Evolutionary conservation across 345 rosid genomes (phyloP), one percentile per base, ranked within the genome.

Genomic region (Acer yangbiense): DNA sequence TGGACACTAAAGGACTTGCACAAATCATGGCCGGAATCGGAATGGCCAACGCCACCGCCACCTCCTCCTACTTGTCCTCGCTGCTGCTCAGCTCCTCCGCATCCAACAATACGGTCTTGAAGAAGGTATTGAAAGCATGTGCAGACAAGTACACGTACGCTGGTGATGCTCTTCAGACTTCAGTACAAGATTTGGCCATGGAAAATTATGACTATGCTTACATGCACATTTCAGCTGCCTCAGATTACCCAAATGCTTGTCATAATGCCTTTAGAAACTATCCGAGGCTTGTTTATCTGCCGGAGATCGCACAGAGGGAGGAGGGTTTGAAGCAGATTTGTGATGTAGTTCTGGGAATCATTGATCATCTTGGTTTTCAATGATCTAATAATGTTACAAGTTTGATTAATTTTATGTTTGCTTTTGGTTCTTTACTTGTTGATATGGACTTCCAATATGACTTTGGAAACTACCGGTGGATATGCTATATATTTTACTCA

Each of bases 121-220:
- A 78, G 83, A 89, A 72, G 77, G 88, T 81, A 2, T 69, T 95
- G 0, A 75, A 78, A 78, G 91, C 87, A 21, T 95, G 98, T 39
- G 88, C 95, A 1, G 93, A 87, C 58, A 92, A 90, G 87, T 95
- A 93, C 69, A 20, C 77, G 13, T 84, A 76, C 29, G 91, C 98
- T 0, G 87, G 81, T 3, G 89, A 85, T 52, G 90, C 98, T 39
- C 88, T 95, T 16, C 87, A 74, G 65, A 68, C 78, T 46, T 81
- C 95, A 0, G 81, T 68, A 41, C 76, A 72, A 60, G 95, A 93
- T 81, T 68, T 93, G 76, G 85, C 35, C 11, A 20, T 44, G 21
- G 97, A 95, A 81, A 71, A 82, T 3, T 90, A 86, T 77, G 97
- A 93, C 74, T 87, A 86, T 25, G 98, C 94, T n/a, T 89, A 83